Percentiles rank a stretch among this genome's conserved stretches.
Conservation (phyloP, 495 filamentous ascomycete genomes). For the Penicillium daleae region DNA sequence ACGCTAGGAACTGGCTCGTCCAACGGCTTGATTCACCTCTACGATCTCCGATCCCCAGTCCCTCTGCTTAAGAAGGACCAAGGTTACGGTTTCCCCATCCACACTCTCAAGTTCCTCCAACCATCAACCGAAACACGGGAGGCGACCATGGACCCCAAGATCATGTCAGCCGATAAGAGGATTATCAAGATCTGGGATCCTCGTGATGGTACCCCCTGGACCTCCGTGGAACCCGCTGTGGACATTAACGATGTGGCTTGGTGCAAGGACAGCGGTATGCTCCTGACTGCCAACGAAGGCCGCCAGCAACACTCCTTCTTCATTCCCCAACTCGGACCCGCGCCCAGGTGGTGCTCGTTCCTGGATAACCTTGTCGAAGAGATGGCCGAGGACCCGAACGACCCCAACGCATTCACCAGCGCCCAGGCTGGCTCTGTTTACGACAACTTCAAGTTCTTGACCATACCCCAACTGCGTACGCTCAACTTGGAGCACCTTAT, state of each 20-base stretch:
- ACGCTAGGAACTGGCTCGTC: slow-evolving; percentile 87
- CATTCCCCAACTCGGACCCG: slow-evolving; percentile 89
- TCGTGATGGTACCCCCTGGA: slow-evolving; percentile 81
- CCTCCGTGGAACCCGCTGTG: slow-evolving; percentile 90
- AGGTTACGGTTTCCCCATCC: slow-evolving; percentile 92
- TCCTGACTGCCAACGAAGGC: slow-evolving; percentile 95
- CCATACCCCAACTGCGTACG: slow-evolving; percentile 74
- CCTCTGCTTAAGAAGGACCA: slow-evolving; percentile 91
- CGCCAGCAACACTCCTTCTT: slow-evolving; percentile 92
- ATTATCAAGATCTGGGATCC: slow-evolving; percentile 98
- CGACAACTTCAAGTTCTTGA: slow-evolving; percentile 98
- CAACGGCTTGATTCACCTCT: slow-evolving; percentile 85
- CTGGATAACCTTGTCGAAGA: slow-evolving; percentile 97
- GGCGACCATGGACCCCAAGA: slow-evolving; percentile 73
- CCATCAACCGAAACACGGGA: slow-evolving; percentile 66
- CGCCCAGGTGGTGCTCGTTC: slow-evolving; percentile 95
- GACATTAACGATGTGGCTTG: slow-evolving; percentile 92
- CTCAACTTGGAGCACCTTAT: slow-evolving; percentile 86
- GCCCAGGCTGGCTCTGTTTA: slow-evolving; percentile 72
- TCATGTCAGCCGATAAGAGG: slow-evolving; percentile 88
- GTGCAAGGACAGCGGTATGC: slow-evolving; percentile 85
- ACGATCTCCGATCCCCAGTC: slow-evolving; percentile 86
- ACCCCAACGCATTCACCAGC: slow-evolving; percentile 64
- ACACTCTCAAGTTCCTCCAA: slow-evolving; percentile 84
- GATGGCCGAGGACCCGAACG: slow-evolving; percentile 82